Conservation (phyloP, 139 green algal species). For the Chlorella sp. region DNA sequence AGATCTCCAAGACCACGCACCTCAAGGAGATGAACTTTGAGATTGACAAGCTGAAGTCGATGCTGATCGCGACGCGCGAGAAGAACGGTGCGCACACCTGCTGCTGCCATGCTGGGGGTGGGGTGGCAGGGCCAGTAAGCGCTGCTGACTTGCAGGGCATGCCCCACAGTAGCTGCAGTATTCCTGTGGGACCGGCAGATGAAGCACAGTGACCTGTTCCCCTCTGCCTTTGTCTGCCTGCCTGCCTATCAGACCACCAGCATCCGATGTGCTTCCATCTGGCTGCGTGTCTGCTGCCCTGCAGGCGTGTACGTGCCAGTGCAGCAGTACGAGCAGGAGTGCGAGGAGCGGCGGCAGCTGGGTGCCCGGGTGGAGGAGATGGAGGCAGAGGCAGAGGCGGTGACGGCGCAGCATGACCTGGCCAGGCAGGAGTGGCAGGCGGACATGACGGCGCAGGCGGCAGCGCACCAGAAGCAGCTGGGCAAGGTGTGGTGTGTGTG, state of each 20-base stretch:
- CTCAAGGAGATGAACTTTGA: conserved; percentile 96
- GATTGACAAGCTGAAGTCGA: conserved; percentile 93
- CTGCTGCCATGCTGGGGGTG: background rate
- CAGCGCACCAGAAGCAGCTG: conserved; percentile 23
- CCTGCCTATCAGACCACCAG: background rate
- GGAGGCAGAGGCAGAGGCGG: conserved; percentile 47
- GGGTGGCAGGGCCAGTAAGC: background rate
- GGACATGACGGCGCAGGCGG: background rate
- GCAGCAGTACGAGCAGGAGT: conserved; percentile 78
- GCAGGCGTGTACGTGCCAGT: conserved; percentile 47
- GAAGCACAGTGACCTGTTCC: no score
- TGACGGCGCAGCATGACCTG: conserved; percentile 42
- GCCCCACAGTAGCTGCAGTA: no score
- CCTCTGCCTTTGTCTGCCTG: no score
- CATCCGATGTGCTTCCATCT: background rate
- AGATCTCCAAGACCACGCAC: conserved; percentile 92
- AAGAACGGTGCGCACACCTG: conserved; percentile 77
- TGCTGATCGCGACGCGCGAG: conserved; percentile 81
- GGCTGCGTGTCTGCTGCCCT: background rate
- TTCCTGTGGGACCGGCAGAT: no score
- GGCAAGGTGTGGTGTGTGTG: conserved; percentile 6
- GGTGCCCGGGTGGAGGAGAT: conserved; percentile 48
- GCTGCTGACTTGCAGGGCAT: background rate
- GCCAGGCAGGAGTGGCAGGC: conserved; percentile 29
- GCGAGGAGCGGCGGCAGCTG: conserved; percentile 64